These are phyloP conservation scores for Pelagophyceae sp. DNA, from an alignment of 352 stramenopile species.

Conservation along the genomic window DNA sequence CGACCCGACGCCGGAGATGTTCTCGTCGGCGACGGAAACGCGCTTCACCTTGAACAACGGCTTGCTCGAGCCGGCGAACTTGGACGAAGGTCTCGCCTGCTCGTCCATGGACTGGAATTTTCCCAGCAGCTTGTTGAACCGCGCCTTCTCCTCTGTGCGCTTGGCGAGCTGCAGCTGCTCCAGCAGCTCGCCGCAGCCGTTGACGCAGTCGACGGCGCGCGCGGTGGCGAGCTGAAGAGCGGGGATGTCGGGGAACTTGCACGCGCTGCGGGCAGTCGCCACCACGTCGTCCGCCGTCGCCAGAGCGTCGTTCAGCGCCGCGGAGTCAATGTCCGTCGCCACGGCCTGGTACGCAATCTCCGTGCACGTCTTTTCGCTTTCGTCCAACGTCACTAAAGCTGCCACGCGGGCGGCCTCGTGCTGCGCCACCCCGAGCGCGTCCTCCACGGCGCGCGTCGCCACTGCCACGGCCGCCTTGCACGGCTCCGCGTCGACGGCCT, in stretches of 20 bases:
- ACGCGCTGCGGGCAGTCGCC: not conserved
- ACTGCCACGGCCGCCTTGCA: not conserved
- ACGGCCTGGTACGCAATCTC: conserved; percentile 1
- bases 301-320: not conserved
- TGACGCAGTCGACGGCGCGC: conserved; percentile 17
- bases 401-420: conserved; percentile 1
- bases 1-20: conserved; percentile 7
- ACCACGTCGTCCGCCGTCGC: not conserved
- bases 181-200: conserved; percentile 10
- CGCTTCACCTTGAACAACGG: conserved; percentile 18
- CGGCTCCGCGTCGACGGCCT: conserved; percentile 1
- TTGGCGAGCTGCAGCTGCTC: not conserved
- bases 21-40: not conserved
- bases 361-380: not conserved
- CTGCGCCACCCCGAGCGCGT: not conserved
- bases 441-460: not conserved
- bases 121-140: conserved; percentile 18
- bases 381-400: not conserved
- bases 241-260: not conserved
- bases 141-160: conserved; percentile 4
- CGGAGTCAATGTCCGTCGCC: not conserved
- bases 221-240: not conserved
- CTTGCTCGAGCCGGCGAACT: not conserved
- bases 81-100: not conserved
- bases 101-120: conserved; percentile 17